Evolutionary conservation across 169 alveolate species (phyloP).

Genomic region (Eimeria necatrix): DNA sequence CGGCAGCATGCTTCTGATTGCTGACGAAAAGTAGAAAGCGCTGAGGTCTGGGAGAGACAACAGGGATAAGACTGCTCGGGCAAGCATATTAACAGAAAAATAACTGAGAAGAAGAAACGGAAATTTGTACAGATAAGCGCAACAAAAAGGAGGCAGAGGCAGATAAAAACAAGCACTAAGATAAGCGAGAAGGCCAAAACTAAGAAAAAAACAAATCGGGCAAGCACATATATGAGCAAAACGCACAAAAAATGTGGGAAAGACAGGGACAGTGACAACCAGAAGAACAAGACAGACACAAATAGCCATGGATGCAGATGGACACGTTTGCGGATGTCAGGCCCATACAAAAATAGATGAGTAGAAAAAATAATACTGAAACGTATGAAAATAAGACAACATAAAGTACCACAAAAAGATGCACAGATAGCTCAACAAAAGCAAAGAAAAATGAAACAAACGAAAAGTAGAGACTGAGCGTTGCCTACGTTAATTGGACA

Average conservation of each 20-base stretch:
- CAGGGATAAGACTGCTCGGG: background rate
- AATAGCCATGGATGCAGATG: background rate
- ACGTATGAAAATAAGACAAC: background rate
- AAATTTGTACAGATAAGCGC: background rate
- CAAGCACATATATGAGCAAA: too few relatives aligned
- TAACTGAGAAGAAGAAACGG: background rate
- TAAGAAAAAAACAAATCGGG: too few relatives aligned
- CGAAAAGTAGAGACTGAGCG: background rate
- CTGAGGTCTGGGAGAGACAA: background rate
- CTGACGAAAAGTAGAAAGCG: background rate
- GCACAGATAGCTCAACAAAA: background rate
- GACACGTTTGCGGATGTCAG: background rate
- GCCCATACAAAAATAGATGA: background rate
- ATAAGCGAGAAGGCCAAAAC: background rate
- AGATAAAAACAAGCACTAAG: background rate
- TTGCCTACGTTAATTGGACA: background rate
- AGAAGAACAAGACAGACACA: background rate
- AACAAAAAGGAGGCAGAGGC: background rate
- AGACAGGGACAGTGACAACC: too few relatives aligned
- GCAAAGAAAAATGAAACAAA: background rate
- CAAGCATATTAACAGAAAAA: too few relatives aligned
- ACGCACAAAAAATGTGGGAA: too few relatives aligned
- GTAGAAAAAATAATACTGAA: background rate
- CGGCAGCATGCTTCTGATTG: background rate
- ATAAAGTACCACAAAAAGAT: background rate